Evolutionary conservation across 768 basidiomycete genomes (phyloP).

Genomic region (Leccinum barrowsii): DNA sequence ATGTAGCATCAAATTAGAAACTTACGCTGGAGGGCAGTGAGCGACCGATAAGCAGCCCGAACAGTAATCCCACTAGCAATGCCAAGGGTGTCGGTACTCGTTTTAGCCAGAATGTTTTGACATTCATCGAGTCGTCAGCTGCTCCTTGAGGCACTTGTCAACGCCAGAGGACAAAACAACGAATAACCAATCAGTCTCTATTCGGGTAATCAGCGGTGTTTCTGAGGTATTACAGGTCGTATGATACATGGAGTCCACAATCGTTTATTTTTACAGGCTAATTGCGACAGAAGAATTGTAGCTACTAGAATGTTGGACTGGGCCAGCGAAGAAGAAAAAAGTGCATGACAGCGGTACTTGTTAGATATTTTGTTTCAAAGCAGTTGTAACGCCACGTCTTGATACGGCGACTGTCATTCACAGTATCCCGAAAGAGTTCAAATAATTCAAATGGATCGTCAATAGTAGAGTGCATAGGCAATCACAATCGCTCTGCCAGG

Average conservation of each 20-base stretch:
- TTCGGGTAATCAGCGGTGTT: not conserved
- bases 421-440: too few species aligned
- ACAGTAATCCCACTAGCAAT: conserved; percentile 56
- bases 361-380: not conserved
- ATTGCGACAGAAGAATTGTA: too few species aligned
- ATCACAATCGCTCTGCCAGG: not conserved
- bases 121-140: conserved; percentile 22
- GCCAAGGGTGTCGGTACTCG: conserved; percentile 54
- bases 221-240: not conserved
- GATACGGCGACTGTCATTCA: not conserved
- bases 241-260: too few species aligned
- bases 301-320: too few species aligned
- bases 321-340: too few species aligned
- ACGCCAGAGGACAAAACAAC: not conserved
- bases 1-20: not conserved
- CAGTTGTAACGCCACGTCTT: not conserved
- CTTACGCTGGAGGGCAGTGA: conserved; percentile 38
- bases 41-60: conserved; percentile 57
- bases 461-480: not conserved
- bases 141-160: not conserved
- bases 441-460: not conserved
- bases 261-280: too few species aligned
- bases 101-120: conserved; percentile 31
- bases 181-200: not conserved
- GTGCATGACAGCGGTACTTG: too few species aligned